Evolutionary conservation across 2,329 filamentous ascomycete species (phyloP).

Genomic region (Fusarium sp.): DNA sequence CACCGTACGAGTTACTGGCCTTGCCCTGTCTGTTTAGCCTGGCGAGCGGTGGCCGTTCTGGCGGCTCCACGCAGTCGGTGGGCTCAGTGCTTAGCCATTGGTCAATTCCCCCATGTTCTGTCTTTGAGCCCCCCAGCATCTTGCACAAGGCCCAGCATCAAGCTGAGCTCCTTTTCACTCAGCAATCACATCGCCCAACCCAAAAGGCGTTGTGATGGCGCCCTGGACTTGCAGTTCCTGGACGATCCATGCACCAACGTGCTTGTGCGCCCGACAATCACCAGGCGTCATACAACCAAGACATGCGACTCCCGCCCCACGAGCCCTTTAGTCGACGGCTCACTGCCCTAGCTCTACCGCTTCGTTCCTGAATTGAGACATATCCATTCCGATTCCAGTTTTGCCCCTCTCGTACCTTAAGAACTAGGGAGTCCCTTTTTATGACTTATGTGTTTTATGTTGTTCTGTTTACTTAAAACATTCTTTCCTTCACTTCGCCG

Average conservation of each 20-base stretch:
- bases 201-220: slow-evolving; percentile 40
- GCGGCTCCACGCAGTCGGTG: slow-evolving; percentile 35
- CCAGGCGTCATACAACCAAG: slow-evolving; percentile 39
- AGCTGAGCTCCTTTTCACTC: slow-evolving; percentile 34
- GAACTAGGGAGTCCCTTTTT: slow-evolving; percentile 41
- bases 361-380: slow-evolving; percentile 56
- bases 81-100: slow-evolving; percentile 39
- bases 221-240: slow-evolving; percentile 40
- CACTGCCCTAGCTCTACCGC: slow-evolving; percentile 38
- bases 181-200: slow-evolving; percentile 42
- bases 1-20: slow-evolving; percentile 32
- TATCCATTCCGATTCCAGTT: slow-evolving; percentile 49
- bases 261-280: slow-evolving; percentile 39
- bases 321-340: slow-evolving; percentile 36
- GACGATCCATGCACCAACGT: slow-evolving; percentile 40
- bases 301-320: slow-evolving; percentile 38
- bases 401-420: slow-evolving; percentile 44
- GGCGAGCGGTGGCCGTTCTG: slow-evolving; percentile 38
- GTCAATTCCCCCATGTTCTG: slow-evolving; percentile 31
- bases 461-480: slow-evolving; percentile 15
- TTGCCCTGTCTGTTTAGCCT: slow-evolving; percentile 40
- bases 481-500: slow-evolving; percentile 1
- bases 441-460: slow-evolving; percentile 10
- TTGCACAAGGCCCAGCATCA: background rate
- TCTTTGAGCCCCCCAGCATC: slow-evolving; percentile 24